Evolutionary conservation across 148 eudicot genomes (phyloP), one percentile per base, ranked within the genome.

Genomic region (Cornus florida): DNA sequence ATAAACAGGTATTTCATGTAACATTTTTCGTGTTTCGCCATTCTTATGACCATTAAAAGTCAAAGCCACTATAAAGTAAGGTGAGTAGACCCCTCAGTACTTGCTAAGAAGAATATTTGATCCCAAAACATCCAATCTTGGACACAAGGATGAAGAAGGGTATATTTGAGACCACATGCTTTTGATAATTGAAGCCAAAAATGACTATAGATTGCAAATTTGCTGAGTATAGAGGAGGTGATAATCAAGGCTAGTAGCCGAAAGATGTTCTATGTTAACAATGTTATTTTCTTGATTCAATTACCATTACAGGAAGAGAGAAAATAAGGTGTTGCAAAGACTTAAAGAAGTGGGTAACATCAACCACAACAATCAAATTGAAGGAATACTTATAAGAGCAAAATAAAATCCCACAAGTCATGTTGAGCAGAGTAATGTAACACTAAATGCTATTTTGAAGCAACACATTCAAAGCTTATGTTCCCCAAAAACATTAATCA

Each of bases 111-210:
- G 39, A 32, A 11, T 0, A 10, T 68, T 7, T 68, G 32, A 13
- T 68, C 19, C 75, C 68, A 59, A 88, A 84, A 22, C 75, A 60
- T 22, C 60, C 65, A 78, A 31, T 64, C 72, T 77, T 78, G 28
- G 86, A 82, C 13, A 86, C 43, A 81, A 84, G 24, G 70, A 77
- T 22, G 84, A 75, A 22, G 75, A 46, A 46, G 67, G 39, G 75
- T 82, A 77, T 24, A 86, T 75, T 76, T 80, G 39, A 68, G 41
- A 32, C 39, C 39, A 68, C 10, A 12, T 6, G 6, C 70, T 28
- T 68, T 16, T 32, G 32, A 68, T 68, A 28, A 65, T 68, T 32
- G 4, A 12, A 11, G 19, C 70, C 4, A 68, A 68, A 68, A 68
- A 62, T 65, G 19, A 68, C 20, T 1, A 8, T 13, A 10, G 3